Evolutionary conservation across 768 basidiomycete genomes (phyloP), one percentile per base, ranked within the genome.

Genomic region (Leucocoprinus birnbaumii): DNA sequence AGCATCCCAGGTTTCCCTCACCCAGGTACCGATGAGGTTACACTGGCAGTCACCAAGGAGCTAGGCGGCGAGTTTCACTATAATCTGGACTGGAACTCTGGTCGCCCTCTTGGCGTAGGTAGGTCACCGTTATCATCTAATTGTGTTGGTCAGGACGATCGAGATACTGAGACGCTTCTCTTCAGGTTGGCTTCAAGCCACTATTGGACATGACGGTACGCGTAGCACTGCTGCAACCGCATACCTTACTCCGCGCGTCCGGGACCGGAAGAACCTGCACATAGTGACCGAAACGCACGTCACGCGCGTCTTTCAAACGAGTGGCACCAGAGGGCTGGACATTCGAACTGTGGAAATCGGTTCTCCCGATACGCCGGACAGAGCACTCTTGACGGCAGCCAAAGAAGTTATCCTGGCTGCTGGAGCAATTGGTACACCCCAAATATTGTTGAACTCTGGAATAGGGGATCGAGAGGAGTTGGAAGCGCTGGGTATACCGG

Each of bases 321-420:
- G 40, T 3, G 53, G 49, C n/a, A 38, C 45, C 22, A 46, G 50
- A 24, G 56, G 22, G 14, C 26, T 43, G 19, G 58, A 59, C 2
- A 48, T 59, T 31, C 45, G 58, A 5, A 46, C 40, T 8, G 58
- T 59, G 18, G 58, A 59, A 24, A 43, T 56, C 35, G 55, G 48
- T 7, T 11, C 16, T 21, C 51, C 31, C 2, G 31, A 52, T 14
- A 21, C n/a, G 53, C 40, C 10, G 56, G 14, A 14, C 27, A 24
- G n/a, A 10, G 26, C 66, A 6, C 41, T 37, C 9, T 18, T 60
- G 43, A 58, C 59, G 1, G 61, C 53, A 2, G 68, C 69, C 3
- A 68, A 67, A 35, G 70, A 72, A 46, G 62, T 72, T 18, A 66
- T 72, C 21, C 55, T 72, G 2, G 65, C 69, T 6, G 69, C 68